Evolutionary conservation across 2,329 filamentous ascomycete species (phyloP).

Genomic region (Sporothrix curviconia): DNA sequence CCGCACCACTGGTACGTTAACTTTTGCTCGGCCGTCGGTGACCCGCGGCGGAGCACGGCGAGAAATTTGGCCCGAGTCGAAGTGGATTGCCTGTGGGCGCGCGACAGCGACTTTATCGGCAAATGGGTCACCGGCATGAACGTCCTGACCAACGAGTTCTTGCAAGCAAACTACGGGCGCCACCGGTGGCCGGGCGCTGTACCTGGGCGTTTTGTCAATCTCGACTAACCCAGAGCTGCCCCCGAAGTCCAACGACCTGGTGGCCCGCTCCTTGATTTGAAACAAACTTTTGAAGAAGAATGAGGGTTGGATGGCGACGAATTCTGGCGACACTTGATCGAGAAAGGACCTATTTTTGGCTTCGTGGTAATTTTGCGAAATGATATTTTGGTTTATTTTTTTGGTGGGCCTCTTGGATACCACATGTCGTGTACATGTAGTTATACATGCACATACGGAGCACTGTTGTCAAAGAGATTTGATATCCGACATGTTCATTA

Average conservation of each 20-base stretch:
- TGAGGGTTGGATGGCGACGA: no score
- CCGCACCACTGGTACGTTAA: conserved; percentile 26
- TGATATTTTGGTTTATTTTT: not conserved
- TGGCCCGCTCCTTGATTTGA: conserved; percentile 33
- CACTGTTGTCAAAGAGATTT: not conserved
- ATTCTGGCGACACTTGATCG: no score
- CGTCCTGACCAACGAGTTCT: conserved; percentile 28
- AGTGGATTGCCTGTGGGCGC: conserved; percentile 41
- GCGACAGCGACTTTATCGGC: conserved; percentile 33
- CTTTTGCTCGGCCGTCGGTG: conserved; percentile 38
- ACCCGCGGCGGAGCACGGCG: conserved; percentile 29
- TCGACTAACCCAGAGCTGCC: conserved; percentile 26
- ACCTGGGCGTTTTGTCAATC: conserved; percentile 25
- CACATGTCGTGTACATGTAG: not conserved
- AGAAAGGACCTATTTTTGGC: no score
- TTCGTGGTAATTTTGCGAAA: no score
- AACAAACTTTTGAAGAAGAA: conserved; percentile 32
- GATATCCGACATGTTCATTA: not conserved
- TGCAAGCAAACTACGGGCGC: conserved; percentile 22
- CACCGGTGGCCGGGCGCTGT: conserved; percentile 36
- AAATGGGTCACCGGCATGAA: conserved; percentile 40
- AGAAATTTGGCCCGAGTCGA: conserved; percentile 33
- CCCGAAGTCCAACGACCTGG: conserved; percentile 34
- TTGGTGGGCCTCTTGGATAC: not conserved
- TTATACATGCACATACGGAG: not conserved